Evolutionary conservation across 2,329 filamentous ascomycete species (phyloP), one percentile per base, ranked within the genome.

Genomic region (Arthrobotrys megalospora): DNA sequence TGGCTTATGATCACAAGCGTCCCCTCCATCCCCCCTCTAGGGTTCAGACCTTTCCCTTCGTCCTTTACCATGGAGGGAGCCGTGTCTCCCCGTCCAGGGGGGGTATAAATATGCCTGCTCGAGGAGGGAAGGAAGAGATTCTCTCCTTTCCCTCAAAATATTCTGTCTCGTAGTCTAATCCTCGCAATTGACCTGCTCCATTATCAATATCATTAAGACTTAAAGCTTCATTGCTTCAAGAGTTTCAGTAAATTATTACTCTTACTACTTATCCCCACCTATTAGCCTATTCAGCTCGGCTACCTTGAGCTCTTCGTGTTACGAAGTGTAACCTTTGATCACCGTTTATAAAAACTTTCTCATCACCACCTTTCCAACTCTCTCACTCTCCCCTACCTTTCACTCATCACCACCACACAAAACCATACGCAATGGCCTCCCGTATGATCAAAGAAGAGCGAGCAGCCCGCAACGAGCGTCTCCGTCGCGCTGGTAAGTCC

Each of bases 381-480:
- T 16, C 41, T 43, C 5, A 58, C 52, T n/a, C n/a, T n/a, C 41
- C n/a, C 1, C 14, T 16, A 45, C 53, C 5, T 55, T 6, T n/a
- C 16, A 24, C 21, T 32, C n/a, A 16, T 58, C 55, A 65, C 52
- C 60, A 32, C 62, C 24, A 32, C 16, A 32, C 41, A 16, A 28
- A 48, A 45, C 34, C 72, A 66, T 71, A n/a, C 76, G 28, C 78
- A 81, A 82, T 82, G 81, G 80, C 81, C 76, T 80, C 81, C 75
- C 79, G 81, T 70, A 76, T 82, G 65, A 82, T 82, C 80, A 82
- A 82, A 72, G 81, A 82, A 72, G 81, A 82, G 71, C 73, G 80
- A 32, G 80, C 81, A 60, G 78, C 81, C 67, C 80, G 81, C 73
- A 82, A 82, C 67, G 81, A 82, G 75, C 81, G 81, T 52, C 79